Evolutionary conservation across 768 basidiomycete species (phyloP).

Genomic region (Hygrophoropsis aurantiaca): DNA sequence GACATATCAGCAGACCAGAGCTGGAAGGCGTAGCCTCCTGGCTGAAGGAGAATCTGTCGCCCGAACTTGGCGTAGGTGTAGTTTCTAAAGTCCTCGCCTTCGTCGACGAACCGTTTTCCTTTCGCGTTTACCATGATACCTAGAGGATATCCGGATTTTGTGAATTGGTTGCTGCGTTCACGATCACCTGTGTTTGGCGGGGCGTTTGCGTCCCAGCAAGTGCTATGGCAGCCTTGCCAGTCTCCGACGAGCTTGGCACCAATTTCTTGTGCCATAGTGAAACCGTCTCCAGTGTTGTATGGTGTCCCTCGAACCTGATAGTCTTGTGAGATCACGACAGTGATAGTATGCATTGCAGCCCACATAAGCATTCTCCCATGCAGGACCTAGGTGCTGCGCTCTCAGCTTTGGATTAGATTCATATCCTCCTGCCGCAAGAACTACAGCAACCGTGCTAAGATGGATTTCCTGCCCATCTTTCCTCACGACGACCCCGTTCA

Average conservation of each 20-base stretch:
- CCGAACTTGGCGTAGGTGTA: slow-evolving; percentile 75
- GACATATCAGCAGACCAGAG: slow-evolving; percentile 55
- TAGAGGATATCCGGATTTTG: slow-evolving; percentile 72
- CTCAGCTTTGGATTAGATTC: slow-evolving; percentile 57
- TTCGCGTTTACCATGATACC: slow-evolving; percentile 65
- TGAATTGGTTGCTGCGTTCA: slow-evolving; percentile 64
- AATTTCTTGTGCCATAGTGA: slow-evolving; percentile 47
- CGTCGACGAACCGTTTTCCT: slow-evolving; percentile 67
- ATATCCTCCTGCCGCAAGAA: slow-evolving; percentile 68
- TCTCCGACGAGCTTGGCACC: slow-evolving; percentile 63
- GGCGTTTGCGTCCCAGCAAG: slow-evolving; percentile 70
- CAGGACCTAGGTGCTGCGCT: slow-evolving; percentile 51
- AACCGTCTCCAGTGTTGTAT: slow-evolving; percentile 68
- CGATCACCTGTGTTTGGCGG: slow-evolving; percentile 51
- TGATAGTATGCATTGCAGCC: slow-evolving; percentile 7
- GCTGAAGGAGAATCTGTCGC: slow-evolving; percentile 55
- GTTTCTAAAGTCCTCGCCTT: slow-evolving; percentile 71
- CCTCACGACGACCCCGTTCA: slow-evolving; percentile 48
- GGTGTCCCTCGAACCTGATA: slow-evolving; percentile 67
- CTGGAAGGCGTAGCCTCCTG: slow-evolving; percentile 62
- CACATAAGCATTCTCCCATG: slow-evolving; percentile 60
- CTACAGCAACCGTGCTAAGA: slow-evolving; percentile 45
- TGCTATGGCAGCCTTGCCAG: slow-evolving; percentile 71
- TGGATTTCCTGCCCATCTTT: slow-evolving; percentile 34
- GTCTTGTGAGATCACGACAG: not conserved